Conservation (phyloP, 2,329 filamentous ascomycete genomes). For the Colletotrichum sp. region DNA sequence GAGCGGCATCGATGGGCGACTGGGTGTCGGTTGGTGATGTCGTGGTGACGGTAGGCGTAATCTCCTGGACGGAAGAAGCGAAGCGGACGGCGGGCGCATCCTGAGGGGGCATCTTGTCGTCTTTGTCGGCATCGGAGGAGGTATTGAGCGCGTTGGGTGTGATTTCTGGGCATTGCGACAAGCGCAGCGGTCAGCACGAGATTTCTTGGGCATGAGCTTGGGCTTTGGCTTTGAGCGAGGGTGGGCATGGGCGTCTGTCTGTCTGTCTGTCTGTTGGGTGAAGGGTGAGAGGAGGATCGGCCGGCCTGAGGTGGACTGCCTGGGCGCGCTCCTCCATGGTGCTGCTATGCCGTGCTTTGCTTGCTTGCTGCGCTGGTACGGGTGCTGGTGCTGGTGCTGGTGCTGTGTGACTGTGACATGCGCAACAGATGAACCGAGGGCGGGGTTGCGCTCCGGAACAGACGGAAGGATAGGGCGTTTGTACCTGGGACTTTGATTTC, state of each 20-base stretch:
- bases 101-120: constrained; percentile 26
- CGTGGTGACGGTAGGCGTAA: constrained; percentile 53
- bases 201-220: neutral
- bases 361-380: neutral
- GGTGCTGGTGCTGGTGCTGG: neutral
- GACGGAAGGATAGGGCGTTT: constrained; percentile 15
- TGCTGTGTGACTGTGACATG: constrained; percentile 16
- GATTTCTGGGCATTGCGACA: constrained; percentile 21
- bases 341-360: neutral
- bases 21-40: constrained; percentile 29
- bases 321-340: neutral
- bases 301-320: neutral
- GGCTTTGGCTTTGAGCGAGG: neutral
- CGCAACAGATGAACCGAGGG: constrained; percentile 22
- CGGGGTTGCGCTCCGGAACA: constrained; percentile 22
- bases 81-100: constrained; percentile 69
- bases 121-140: constrained; percentile 23
- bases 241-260: neutral
- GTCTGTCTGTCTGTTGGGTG: neutral
- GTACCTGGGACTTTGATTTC: constrained; percentile 13
- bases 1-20: constrained; percentile 24
- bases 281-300: neutral
- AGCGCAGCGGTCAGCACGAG: constrained; percentile 17
- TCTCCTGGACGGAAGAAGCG: constrained; percentile 73
- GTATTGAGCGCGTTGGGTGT: neutral